These are phyloP conservation scores for Zarea fungicola DNA, from an alignment of 2,329 filamentous ascomycete genomes.

Conservation along the genomic window DNA sequence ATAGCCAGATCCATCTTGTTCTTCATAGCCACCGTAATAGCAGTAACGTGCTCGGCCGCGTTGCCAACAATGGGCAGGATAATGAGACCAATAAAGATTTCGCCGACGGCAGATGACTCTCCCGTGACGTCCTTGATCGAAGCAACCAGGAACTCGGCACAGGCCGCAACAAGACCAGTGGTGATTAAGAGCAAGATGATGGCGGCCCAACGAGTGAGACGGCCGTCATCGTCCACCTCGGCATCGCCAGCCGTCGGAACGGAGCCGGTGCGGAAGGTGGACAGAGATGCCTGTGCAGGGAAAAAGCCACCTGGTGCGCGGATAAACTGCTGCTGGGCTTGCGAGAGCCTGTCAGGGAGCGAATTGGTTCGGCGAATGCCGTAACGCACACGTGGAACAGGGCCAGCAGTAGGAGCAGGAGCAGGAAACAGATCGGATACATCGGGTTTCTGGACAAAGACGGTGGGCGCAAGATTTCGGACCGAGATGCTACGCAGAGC, in stretches of 20 bases:
- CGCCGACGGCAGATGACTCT: constrained; percentile 48
- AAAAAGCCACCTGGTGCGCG: constrained; percentile 47
- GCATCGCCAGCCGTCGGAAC: constrained; percentile 24
- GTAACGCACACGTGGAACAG: constrained; percentile 53
- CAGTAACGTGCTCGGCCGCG: constrained; percentile 67
- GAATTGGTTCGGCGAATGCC: constrained; percentile 71
- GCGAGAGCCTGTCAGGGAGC: constrained; percentile 62
- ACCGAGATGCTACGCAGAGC: constrained; percentile 56
- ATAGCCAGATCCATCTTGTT: constrained; percentile 75
- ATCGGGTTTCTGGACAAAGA: constrained; percentile 52
- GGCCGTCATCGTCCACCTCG: constrained; percentile 35
- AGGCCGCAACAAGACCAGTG: constrained; percentile 61
- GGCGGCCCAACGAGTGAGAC: constrained; percentile 51
- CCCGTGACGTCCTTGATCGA: constrained; percentile 59
- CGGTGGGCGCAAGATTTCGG: constrained; percentile 64
- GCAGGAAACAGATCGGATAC: constrained; percentile 22
- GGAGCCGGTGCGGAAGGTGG: constrained; percentile 27
- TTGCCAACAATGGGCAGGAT: constrained; percentile 70
- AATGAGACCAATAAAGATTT: constrained; percentile 67
- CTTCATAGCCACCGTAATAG: constrained; percentile 64
- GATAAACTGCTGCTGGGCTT: constrained; percentile 26
- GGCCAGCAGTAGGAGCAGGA: constrained; percentile 26
- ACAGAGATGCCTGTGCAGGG: constrained; percentile 40
- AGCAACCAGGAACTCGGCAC: constrained; percentile 65
- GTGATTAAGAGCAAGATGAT: constrained; percentile 58